These are phyloP conservation scores for Debaryomycetaceae sp. DNA, from an alignment of 1,139 yeast genomes.

Conservation along the genomic window DNA sequence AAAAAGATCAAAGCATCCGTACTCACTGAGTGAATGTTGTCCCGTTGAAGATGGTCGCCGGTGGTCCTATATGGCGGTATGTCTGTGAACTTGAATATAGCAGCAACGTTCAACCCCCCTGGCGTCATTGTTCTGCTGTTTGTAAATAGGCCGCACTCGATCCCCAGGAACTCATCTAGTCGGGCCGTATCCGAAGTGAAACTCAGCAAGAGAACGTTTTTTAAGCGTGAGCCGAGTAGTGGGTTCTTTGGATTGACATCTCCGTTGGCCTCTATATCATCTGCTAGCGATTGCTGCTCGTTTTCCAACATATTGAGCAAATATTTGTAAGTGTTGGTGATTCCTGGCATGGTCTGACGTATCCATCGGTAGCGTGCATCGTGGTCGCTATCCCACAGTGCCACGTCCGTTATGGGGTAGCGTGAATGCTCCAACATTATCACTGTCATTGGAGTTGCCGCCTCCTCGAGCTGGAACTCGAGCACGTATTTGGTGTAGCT, in stretches of 20 bases:
- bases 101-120: too few species aligned
- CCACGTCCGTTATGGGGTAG: conserved; percentile 5
- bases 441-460: conserved; percentile 7
- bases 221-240: conserved; percentile 4
- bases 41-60: not conserved
- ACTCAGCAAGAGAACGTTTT: conserved; percentile 1
- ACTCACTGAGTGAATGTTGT: conserved; percentile 10
- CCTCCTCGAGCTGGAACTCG: conserved; percentile 2
- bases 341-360: not conserved
- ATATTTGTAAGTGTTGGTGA: not conserved
- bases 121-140: too few species aligned
- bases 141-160: too few species aligned
- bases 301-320: not conserved
- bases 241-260: conserved; percentile 4
- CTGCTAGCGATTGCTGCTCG: conserved; percentile 3
- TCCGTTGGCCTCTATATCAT: conserved; percentile 4
- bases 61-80: too few species aligned
- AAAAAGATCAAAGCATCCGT: conserved; percentile 13
- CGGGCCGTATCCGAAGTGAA: too few species aligned
- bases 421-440: conserved; percentile 4
- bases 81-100: too few species aligned
- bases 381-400: conserved; percentile 1
- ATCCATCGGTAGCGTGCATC: conserved; percentile 7
- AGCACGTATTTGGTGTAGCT: conserved; percentile 1
- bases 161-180: conserved; percentile 2